Conservation (phyloP, 176 grass and related monocot species). For the Urochloa ruziziensis region DNA sequence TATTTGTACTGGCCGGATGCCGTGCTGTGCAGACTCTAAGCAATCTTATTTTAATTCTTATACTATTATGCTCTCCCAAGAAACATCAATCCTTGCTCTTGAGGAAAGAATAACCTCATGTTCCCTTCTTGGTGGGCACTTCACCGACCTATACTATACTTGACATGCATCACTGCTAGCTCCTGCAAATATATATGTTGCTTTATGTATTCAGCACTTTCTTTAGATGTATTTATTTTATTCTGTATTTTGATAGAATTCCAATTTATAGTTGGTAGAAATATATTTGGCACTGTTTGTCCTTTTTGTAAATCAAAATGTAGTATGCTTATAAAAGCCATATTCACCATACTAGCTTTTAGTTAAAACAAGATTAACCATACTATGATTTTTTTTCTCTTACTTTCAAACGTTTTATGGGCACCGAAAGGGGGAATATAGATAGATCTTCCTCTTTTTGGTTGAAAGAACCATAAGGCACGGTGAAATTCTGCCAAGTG, state of each 20-base stretch:
- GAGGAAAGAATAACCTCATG: constrained; percentile 50
- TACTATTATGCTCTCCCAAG: constrained; percentile 18
- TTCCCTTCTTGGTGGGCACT: constrained; percentile 53
- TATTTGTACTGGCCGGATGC: constrained; percentile 39
- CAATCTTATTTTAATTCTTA: constrained; percentile 52
- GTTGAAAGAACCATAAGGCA: constrained; percentile 36
- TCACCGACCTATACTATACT: constrained; percentile 33
- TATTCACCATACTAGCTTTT: neutral
- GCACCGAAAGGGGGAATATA: constrained; percentile 42
- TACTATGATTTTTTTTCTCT: neutral
- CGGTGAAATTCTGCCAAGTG: constrained; percentile 45
- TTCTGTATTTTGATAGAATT: constrained; percentile 15
- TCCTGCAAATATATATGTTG: neutral
- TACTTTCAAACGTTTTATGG: constrained; percentile 26
- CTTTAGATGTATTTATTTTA: neutral
- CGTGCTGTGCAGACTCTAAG: constrained; percentile 19
- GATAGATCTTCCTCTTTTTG: constrained; percentile 34
- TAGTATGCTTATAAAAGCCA: constrained; percentile 1
- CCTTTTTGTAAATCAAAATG: neutral
- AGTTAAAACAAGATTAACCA: constrained; percentile 28
- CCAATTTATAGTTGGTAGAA: neutral
- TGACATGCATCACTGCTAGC: constrained; percentile 7
- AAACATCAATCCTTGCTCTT: constrained; percentile 34
- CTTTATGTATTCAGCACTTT: neutral
- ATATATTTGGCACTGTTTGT: neutral